phyloP scores from a whole-genome alignment of 108 stramenopile species.

The Pseudonitzschia pungens region DNA sequence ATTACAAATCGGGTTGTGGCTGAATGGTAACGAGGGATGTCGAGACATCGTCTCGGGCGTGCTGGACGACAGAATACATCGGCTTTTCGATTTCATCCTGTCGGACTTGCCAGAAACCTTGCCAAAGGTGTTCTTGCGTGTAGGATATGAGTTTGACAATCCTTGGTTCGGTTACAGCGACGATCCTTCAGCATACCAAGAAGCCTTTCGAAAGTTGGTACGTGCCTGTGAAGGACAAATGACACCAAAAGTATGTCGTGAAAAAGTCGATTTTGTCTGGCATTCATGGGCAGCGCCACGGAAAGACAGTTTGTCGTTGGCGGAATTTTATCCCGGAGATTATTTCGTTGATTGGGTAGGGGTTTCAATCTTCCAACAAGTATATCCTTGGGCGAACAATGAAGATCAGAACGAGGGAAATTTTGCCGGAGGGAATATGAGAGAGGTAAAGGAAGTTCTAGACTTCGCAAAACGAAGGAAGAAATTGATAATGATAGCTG shows the following conservation, averaged over 20 bases:
- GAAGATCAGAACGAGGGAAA: not conserved
- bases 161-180: slow-evolving; percentile 68
- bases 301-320: slow-evolving; percentile 31
- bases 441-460: slow-evolving; percentile 68
- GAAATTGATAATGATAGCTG: slow-evolving; percentile 87
- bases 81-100: slow-evolving; percentile 40
- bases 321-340: slow-evolving; percentile 75
- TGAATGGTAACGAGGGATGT: slow-evolving; percentile 76
- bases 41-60: slow-evolving; percentile 55
- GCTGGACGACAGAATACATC: slow-evolving; percentile 54
- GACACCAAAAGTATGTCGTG: slow-evolving; percentile 27
- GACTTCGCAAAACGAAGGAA: slow-evolving; percentile 56
- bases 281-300: slow-evolving; percentile 85
- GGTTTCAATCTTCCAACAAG: slow-evolving; percentile 80
- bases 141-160: slow-evolving; percentile 89
- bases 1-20: slow-evolving; percentile 81
- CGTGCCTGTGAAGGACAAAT: slow-evolving; percentile 38
- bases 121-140: slow-evolving; percentile 67
- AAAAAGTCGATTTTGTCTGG: slow-evolving; percentile 69
- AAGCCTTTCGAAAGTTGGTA: slow-evolving; percentile 71
- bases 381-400: slow-evolving; percentile 62
- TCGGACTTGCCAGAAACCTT: slow-evolving; percentile 8
- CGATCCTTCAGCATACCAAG: slow-evolving; percentile 49
- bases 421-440: slow-evolving; percentile 39
- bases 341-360: slow-evolving; percentile 83